These are phyloP conservation scores for Pseudocercospora pini-densiflorae DNA, from an alignment of 2,329 filamentous ascomycete genomes.

Conservation along the genomic window DNA sequence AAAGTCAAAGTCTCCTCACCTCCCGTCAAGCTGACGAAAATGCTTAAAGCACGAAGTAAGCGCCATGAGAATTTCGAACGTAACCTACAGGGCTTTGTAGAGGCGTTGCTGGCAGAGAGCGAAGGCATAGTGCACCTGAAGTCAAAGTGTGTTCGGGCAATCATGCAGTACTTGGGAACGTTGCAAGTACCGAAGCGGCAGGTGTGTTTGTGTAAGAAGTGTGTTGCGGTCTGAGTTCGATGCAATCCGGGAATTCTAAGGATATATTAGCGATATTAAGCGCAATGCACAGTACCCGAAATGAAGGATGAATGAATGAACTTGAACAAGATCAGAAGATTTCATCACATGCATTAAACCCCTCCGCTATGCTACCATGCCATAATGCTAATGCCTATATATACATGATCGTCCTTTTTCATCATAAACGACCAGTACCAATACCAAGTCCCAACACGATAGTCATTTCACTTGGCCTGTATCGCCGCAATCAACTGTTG, in stretches of 20 bases:
- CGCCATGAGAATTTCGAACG: not conserved
- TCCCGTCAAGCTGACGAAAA: not conserved
- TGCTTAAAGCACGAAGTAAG: not conserved
- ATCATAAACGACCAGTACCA: not conserved
- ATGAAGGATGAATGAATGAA: too few relatives aligned
- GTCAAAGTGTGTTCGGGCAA: not conserved
- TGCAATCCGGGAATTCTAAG: too few relatives aligned
- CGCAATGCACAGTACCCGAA: too few relatives aligned
- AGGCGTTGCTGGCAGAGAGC: not conserved
- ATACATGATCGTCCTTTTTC: not conserved
- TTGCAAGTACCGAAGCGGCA: not conserved
- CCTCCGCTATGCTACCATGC: not conserved
- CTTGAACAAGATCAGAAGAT: too few relatives aligned
- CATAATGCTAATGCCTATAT: not conserved
- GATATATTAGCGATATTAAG: too few relatives aligned
- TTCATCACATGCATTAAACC: not conserved
- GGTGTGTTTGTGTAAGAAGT: not conserved
- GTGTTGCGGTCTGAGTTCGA: not conserved
- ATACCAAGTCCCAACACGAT: not conserved
- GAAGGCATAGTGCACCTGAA: not conserved
- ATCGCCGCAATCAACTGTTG: constrained; percentile 86
- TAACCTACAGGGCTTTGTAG: not conserved
- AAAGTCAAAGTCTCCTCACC: not conserved
- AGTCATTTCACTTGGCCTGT: constrained; percentile 44
- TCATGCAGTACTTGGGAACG: not conserved